A percentile compares a stretch with the other conserved stretches of the same genome.
phyloP scores from a whole-genome alignment of 345 rosid species.

The Salix arbutifolia region DNA sequence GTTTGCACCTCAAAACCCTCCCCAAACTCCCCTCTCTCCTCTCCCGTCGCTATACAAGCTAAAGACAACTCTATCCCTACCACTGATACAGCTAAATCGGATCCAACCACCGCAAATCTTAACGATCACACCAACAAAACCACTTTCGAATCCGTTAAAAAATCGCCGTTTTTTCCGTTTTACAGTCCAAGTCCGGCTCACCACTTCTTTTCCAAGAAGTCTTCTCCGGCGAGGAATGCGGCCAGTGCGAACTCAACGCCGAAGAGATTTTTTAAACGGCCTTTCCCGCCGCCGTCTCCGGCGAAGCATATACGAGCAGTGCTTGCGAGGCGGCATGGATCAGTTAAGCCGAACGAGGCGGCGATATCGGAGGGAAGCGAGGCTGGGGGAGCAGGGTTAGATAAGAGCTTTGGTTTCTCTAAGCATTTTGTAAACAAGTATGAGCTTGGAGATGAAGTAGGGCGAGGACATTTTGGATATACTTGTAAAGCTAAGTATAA shows the following conservation, averaged over 20 bases:
- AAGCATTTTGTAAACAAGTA: conserved; percentile 56
- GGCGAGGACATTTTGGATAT: conserved; percentile 37
- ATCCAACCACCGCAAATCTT: conserved; percentile 16
- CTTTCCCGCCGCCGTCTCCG: conserved; percentile 96
- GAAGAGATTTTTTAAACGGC: conserved; percentile 65
- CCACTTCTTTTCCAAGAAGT: conserved; percentile 73
- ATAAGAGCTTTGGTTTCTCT: conserved; percentile 90
- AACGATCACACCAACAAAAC: conserved; percentile 18
- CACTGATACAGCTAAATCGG: conserved; percentile 7
- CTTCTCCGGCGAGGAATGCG: conserved; percentile 59
- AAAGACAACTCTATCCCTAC: conserved; percentile 27
- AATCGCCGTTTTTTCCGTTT: conserved; percentile 77
- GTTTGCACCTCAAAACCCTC: conserved; percentile 68
- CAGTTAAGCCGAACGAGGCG: conserved; percentile 31
- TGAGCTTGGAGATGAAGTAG: conserved; percentile 37
- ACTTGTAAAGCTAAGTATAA: conserved; percentile 32
- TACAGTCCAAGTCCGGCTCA: conserved; percentile 94
- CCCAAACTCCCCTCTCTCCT: conserved; percentile 39
- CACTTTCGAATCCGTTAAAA: conserved; percentile 21
- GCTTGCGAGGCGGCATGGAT: conserved; percentile 55
- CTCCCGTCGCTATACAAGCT: conserved; percentile 13
- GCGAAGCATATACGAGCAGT: conserved; percentile 94
- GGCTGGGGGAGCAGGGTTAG: conserved; percentile 53
- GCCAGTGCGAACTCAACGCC: conserved; percentile 71
- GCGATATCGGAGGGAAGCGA: conserved; percentile 48